A percentile compares a stretch with the other conserved stretches of the same genome.
Evolutionary conservation across 345 rosid genomes (phyloP).

Genomic region (Camelina sativa): DNA sequence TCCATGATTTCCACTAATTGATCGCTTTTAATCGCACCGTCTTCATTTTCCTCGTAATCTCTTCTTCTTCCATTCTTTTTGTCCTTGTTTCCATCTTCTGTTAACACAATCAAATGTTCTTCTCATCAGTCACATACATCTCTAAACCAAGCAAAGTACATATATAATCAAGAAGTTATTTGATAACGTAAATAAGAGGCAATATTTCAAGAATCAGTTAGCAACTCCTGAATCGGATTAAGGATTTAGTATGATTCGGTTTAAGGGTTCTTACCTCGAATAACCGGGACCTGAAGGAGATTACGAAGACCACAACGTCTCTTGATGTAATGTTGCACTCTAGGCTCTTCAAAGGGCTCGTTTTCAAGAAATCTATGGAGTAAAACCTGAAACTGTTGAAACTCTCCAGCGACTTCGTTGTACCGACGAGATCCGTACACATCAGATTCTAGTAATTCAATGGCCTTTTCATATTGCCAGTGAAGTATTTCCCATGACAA

Average conservation of each 20-base stretch:
- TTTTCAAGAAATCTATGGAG: constrained; percentile 88
- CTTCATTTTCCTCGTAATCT: constrained; percentile 44
- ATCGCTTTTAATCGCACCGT: constrained; percentile 50
- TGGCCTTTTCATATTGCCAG: constrained; percentile 86
- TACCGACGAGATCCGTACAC: constrained; percentile 54
- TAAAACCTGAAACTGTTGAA: constrained; percentile 90
- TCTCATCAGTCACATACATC: constrained; percentile 2
- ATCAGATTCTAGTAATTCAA: constrained; percentile 78
- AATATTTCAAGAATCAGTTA: constrained; percentile 11
- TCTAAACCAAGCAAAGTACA: not conserved
- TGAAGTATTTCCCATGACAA: constrained; percentile 98
- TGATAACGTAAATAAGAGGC: not conserved
- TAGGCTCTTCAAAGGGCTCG: constrained; percentile 81
- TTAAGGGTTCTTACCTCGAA: constrained; percentile 61
- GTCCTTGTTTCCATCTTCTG: constrained; percentile 72
- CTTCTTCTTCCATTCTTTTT: constrained; percentile 53
- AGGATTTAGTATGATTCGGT: constrained; percentile 7
- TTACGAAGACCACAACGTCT: constrained; percentile 72
- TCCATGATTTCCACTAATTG: constrained; percentile 82
- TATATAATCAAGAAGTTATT: not conserved
- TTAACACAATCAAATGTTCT: constrained; percentile 31
- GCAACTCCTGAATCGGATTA: not conserved
- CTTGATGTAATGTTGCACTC: constrained; percentile 72
- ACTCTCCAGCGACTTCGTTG: constrained; percentile 88
- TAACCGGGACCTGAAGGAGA: constrained; percentile 90